Evolutionary conservation across 441 rosid species (phyloP).

Genomic region (Euphorbia schlechtendalii): DNA sequence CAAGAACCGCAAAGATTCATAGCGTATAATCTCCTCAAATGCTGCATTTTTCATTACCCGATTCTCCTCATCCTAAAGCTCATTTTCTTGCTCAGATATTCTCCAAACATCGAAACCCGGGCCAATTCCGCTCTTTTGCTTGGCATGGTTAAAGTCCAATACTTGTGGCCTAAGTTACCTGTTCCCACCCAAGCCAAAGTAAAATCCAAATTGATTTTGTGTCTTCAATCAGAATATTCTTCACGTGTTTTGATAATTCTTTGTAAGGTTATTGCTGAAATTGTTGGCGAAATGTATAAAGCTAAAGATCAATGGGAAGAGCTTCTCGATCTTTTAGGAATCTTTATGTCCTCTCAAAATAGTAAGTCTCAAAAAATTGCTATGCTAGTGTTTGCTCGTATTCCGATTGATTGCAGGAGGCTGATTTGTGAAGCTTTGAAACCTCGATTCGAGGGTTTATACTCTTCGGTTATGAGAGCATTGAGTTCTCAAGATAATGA

Average conservation of each 20-base stretch:
- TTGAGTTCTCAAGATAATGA: constrained; percentile 8
- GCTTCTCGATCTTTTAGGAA: constrained; percentile 5
- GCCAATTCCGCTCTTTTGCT: constrained; percentile 6
- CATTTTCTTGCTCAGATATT: not conserved
- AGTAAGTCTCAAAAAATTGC: constrained; percentile 6
- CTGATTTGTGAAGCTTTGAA: constrained; percentile 4
- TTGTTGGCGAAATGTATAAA: constrained; percentile 4
- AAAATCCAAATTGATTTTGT: constrained; percentile 6
- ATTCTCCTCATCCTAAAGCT: constrained; percentile 4
- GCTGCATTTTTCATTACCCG: constrained; percentile 6
- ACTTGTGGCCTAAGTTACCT: constrained; percentile 19
- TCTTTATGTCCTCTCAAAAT: not conserved
- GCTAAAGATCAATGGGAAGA: constrained; percentile 9
- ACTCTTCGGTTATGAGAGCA: not conserved
- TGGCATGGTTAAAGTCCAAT: not conserved
- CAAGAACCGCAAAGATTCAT: constrained; percentile 9
- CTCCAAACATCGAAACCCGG: not conserved
- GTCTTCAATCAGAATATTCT: constrained; percentile 1
- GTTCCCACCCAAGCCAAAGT: not conserved
- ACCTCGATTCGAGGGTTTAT: not conserved
- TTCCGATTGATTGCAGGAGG: constrained; percentile 10
- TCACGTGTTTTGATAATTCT: constrained; percentile 1
- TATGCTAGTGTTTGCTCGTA: constrained; percentile 5
- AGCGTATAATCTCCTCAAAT: constrained; percentile 9
- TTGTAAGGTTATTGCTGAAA: constrained; percentile 3